Evolutionary conservation across 257 asterid genomes (phyloP).

Genomic region (Dorcoceras hygrometricum): DNA sequence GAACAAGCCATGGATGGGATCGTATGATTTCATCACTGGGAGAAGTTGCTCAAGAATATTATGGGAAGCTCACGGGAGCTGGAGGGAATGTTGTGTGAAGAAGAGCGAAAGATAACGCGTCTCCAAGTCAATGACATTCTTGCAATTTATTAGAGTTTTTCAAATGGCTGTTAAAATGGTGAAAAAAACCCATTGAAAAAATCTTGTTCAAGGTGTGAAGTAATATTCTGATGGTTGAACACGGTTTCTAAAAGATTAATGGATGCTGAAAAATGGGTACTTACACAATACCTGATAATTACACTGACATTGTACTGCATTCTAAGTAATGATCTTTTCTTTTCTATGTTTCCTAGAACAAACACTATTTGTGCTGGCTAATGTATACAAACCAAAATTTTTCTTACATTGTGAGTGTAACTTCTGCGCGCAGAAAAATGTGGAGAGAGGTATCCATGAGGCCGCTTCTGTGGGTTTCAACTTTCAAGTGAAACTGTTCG

Average conservation of each 20-base stretch:
- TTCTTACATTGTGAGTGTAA: not conserved
- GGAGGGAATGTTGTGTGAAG: conserved; percentile 36
- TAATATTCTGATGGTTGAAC: not conserved
- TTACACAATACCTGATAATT: conserved; percentile 10
- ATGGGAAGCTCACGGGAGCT: conserved; percentile 28
- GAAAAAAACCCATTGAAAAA: not conserved
- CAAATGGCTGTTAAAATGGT: not conserved
- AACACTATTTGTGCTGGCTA: conserved; percentile 3
- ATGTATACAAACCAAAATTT: conserved; percentile 7
- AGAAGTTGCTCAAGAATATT: conserved; percentile 36
- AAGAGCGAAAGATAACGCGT: conserved; percentile 33
- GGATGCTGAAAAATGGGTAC: not conserved
- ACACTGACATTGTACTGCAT: not conserved
- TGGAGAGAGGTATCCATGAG: not conserved
- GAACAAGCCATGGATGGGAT: too few species aligned
- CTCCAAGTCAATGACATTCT: not conserved
- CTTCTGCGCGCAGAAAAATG: not conserved
- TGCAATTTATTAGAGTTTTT: not conserved
- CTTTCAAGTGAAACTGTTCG: conserved; percentile 12
- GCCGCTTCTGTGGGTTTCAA: not conserved
- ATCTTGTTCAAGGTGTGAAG: not conserved
- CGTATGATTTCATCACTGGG: too few species aligned
- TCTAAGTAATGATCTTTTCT: not conserved
- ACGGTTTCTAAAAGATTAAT: not conserved
- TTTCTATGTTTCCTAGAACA: not conserved